Percentiles rank a stretch among this genome's conserved stretches.
Conservation (phyloP, 2,329 filamentous ascomycete species). For the Diplocarpon mali region DNA sequence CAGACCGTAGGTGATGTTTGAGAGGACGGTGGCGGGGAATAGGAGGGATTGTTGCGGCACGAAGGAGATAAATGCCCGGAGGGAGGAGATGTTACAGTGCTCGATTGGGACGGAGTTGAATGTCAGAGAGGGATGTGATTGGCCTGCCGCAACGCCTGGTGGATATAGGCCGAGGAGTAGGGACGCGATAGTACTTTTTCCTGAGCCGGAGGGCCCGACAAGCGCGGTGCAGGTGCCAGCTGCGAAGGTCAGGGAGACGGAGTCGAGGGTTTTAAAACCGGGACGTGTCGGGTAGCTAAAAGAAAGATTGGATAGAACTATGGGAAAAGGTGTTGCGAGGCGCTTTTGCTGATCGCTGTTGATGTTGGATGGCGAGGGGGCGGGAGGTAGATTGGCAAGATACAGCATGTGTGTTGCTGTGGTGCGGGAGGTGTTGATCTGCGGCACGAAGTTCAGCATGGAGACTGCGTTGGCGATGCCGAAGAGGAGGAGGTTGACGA, state of each 20-base stretch:
- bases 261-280: slow-evolving; percentile 42
- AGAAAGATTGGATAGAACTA: slow-evolving; percentile 44
- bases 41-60: slow-evolving; percentile 63
- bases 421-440: slow-evolving; percentile 63
- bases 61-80: slow-evolving; percentile 53
- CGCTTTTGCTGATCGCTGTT: slow-evolving; percentile 36
- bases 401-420: slow-evolving; percentile 63
- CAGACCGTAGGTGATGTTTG: slow-evolving; percentile 78
- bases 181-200: slow-evolving; percentile 75
- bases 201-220: slow-evolving; percentile 77
- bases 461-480: slow-evolving; percentile 62
- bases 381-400: slow-evolving; percentile 48
- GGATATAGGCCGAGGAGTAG: slow-evolving; percentile 65
- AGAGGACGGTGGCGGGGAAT: slow-evolving; percentile 65
- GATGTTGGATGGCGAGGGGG: slow-evolving; percentile 15
- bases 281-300: slow-evolving; percentile 62
- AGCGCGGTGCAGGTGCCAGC: slow-evolving; percentile 61
- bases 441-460: slow-evolving; percentile 66
- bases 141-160: slow-evolving; percentile 11
- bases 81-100: slow-evolving; percentile 45
- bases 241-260: slow-evolving; percentile 54
- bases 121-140: slow-evolving; percentile 29
- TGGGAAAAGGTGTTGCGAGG: slow-evolving; percentile 32
- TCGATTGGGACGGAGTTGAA: slow-evolving; percentile 48
- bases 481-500: slow-evolving; percentile 77